Conservation (phyloP, 495 filamentous ascomycete genomes). For the Terfezia boudieri region DNA sequence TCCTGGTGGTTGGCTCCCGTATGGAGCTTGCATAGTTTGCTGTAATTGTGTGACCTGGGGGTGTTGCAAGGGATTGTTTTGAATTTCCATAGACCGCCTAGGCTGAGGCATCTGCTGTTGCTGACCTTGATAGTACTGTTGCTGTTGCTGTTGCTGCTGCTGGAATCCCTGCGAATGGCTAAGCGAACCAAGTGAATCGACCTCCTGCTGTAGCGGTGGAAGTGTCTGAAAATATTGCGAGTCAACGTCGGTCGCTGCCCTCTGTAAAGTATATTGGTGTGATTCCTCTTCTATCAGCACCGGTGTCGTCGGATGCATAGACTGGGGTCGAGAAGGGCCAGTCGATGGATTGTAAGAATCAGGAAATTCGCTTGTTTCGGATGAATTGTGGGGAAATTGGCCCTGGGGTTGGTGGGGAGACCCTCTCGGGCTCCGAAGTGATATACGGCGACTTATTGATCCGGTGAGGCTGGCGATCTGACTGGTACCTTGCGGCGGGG, state of each 20-base stretch:
- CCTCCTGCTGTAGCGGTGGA: no score
- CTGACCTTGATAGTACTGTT: slow-evolving; percentile 1
- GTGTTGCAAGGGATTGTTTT: neutral
- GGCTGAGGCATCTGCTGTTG: neutral
- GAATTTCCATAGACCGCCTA: slow-evolving; percentile 1
- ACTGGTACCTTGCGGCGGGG: neutral
- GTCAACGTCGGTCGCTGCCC: slow-evolving; percentile 1
- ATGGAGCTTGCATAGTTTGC: slow-evolving; percentile 20
- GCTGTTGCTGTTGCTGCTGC: slow-evolving; percentile 11
- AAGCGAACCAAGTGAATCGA: no score
- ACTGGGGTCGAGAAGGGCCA: neutral
- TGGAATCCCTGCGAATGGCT: slow-evolving; percentile 7
- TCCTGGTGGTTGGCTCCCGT: slow-evolving; percentile 18
- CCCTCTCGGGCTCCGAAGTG: neutral
- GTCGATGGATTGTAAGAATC: no score
- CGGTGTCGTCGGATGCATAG: neutral
- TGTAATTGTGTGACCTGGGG: slow-evolving; percentile 19
- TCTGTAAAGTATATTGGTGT: slow-evolving; percentile 21
- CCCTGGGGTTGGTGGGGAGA: no score
- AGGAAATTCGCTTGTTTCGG: no score
- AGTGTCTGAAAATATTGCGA: slow-evolving; percentile 10
- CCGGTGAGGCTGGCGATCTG: slow-evolving; percentile 1
- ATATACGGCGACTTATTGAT: slow-evolving; percentile 7
- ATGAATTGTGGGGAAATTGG: no score
- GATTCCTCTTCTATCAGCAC: slow-evolving; percentile 10